Conservation (phyloP, 176 grass and related monocot species). For the Eragrostis nindensis region DNA sequence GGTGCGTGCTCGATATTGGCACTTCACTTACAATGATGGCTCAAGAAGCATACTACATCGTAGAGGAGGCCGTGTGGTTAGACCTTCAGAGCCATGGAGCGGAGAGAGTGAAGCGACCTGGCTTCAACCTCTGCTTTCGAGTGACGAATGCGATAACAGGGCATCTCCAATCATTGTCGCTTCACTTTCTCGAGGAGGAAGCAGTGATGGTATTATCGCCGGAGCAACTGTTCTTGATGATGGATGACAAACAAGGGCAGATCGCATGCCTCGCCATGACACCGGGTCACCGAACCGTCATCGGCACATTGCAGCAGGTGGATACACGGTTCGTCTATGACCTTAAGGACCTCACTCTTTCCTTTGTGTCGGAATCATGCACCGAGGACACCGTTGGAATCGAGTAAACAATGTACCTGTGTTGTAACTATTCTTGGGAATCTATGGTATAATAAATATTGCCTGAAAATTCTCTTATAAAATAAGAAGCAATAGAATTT, state of each 20-base stretch:
- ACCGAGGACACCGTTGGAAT: not conserved
- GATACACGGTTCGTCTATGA: not conserved
- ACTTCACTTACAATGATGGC: not conserved
- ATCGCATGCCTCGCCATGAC: not conserved
- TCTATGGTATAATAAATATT: too few species aligned
- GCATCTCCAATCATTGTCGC: not conserved
- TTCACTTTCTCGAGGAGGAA: not conserved
- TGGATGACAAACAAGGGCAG: not conserved
- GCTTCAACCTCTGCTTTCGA: not conserved
- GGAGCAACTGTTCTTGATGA: not conserved
- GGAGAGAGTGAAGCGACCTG: not conserved
- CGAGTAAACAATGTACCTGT: not conserved
- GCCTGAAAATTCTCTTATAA: too few species aligned
- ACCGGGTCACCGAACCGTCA: not conserved
- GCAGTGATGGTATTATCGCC: not conserved
- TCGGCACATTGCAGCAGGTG: constrained; percentile 4
- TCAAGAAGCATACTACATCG: not conserved
- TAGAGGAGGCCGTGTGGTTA: not conserved
- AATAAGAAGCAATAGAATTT: too few species aligned
- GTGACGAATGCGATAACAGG: not conserved
- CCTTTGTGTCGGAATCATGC: not conserved
- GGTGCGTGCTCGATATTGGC: not conserved
- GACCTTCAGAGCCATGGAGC: not conserved
- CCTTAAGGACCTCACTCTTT: not conserved
- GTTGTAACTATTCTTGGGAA: too few species aligned